Conservation (phyloP, 805 yeast species). For the Metschnikowia drakensbergensis region DNA sequence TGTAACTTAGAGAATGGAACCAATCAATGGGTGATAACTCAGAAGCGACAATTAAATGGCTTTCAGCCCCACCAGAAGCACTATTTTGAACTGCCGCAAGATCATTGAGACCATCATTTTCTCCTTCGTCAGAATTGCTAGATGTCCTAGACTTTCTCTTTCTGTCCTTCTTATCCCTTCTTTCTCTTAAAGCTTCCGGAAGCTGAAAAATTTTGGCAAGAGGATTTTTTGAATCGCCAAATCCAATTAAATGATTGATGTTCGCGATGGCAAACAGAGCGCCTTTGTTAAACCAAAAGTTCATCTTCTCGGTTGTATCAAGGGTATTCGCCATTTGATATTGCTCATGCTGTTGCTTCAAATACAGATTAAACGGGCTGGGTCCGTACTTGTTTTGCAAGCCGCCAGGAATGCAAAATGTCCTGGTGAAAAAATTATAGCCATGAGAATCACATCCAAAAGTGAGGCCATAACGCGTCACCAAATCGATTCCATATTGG, state of each 20-base stretch:
- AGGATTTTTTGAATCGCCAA: slow-evolving; percentile 72
- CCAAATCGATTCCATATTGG: slow-evolving; percentile 55
- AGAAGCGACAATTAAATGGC: slow-evolving; percentile 29
- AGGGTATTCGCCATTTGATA: slow-evolving; percentile 28
- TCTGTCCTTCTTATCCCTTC: slow-evolving; percentile 68
- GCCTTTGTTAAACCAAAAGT: slow-evolving; percentile 75
- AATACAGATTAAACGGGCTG: slow-evolving; percentile 21
- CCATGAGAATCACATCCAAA: slow-evolving; percentile 67
- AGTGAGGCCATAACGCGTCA: slow-evolving; percentile 59
- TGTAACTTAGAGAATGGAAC: slow-evolving; percentile 51
- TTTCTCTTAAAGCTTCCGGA: slow-evolving; percentile 66
- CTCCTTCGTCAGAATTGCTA: slow-evolving; percentile 13
- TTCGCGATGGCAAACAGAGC: slow-evolving; percentile 74
- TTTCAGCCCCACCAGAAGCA: slow-evolving; percentile 24
- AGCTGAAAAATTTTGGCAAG: slow-evolving; percentile 71
- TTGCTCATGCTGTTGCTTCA: slow-evolving; percentile 25
- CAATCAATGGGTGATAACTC: slow-evolving; percentile 44
- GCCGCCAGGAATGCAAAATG: slow-evolving; percentile 30
- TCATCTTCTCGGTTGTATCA: slow-evolving; percentile 42
- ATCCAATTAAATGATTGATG: slow-evolving; percentile 69
- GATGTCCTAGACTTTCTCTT: slow-evolving; percentile 42
- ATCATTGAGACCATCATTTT: slow-evolving; percentile 17
- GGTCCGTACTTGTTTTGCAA: slow-evolving; percentile 28
- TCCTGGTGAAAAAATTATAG: slow-evolving; percentile 54
- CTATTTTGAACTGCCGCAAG: background rate